Percentiles rank a stretch among this genome's conserved stretches.
These are phyloP conservation scores for Tetracladium setigerum DNA, from an alignment of 495 filamentous ascomycete species.

Conservation along the genomic window DNA sequence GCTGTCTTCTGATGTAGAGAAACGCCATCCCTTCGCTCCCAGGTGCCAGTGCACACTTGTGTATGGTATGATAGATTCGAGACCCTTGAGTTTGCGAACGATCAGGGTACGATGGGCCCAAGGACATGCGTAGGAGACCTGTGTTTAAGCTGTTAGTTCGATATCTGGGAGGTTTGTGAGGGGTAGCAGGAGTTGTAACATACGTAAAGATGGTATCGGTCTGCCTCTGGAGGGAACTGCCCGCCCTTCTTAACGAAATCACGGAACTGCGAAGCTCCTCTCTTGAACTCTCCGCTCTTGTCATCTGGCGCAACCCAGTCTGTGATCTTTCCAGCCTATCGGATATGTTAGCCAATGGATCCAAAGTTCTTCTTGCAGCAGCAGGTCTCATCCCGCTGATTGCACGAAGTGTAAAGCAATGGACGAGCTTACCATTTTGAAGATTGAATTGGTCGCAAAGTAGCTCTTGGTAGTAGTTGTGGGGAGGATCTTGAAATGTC, in stretches of 20 bases:
- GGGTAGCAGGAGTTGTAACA: conserved; percentile 22
- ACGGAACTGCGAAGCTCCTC: conserved; percentile 62
- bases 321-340: conserved; percentile 50
- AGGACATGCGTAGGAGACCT: conserved; percentile 67
- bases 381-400: no score
- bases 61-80: conserved; percentile 63
- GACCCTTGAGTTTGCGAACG: conserved; percentile 69
- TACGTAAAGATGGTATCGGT: conserved; percentile 76
- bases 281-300: conserved; percentile 84
- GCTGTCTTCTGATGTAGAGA: conserved; percentile 53
- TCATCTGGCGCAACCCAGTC: conserved; percentile 73
- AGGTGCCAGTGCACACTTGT: conserved; percentile 63
- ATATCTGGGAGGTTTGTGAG: conserved; percentile 20
- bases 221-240: conserved; percentile 63
- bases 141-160: conserved; percentile 33
- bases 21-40: conserved; percentile 70
- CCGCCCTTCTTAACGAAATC: conserved; percentile 55
- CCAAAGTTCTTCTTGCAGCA: background rate
- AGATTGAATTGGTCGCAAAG: no score
- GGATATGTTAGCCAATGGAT: background rate
- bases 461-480: no score
- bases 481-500: no score
- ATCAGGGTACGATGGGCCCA: conserved; percentile 80
- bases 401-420: no score
- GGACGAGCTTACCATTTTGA: no score